These are phyloP conservation scores for Hyparrhenia diplandra DNA, from an alignment of 176 grass and related monocot species.

Conservation along the genomic window DNA sequence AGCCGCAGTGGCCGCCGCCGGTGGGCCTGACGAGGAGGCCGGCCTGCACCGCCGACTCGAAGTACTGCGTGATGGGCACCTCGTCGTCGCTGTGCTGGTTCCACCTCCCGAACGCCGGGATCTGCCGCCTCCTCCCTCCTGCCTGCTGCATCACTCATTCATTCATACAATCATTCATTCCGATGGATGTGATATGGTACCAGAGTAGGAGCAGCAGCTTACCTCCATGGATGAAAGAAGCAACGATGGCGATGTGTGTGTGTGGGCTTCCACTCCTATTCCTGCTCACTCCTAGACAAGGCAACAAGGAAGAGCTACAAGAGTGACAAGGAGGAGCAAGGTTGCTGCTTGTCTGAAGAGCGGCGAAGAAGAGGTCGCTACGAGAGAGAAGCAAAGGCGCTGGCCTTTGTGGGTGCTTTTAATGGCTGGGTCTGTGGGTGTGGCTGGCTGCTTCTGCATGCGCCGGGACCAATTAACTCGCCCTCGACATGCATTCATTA, in stretches of 20 bases:
- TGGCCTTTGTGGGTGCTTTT: not conserved
- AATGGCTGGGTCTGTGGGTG: not conserved
- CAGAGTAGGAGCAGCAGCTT: too few relatives aligned
- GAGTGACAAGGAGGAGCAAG: too few relatives aligned
- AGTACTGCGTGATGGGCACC: conserved; percentile 35
- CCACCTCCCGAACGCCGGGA: conserved; percentile 55
- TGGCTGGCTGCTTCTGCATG: not conserved
- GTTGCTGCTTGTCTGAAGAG: too few relatives aligned
- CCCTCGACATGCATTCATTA: not conserved
- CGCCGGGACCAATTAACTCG: not conserved
- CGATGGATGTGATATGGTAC: too few relatives aligned
- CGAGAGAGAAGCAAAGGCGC: not conserved
- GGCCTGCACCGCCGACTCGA: conserved; percentile 38
- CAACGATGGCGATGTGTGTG: too few relatives aligned
- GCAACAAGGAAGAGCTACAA: too few relatives aligned
- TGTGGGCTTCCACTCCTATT: too few relatives aligned
- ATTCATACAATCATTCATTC: too few relatives aligned
- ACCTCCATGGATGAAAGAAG: too few relatives aligned
- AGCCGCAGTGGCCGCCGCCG: not conserved
- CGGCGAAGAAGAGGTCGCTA: too few relatives aligned
- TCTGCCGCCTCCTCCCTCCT: conserved; percentile 8
- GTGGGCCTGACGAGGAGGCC: conserved; percentile 14
- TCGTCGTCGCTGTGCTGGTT: conserved; percentile 43
- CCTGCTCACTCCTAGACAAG: too few relatives aligned
- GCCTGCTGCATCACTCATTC: too few relatives aligned